phyloP scores from a whole-genome alignment of 352 stramenopile genomes.

The Globisporangium paroecandrum region DNA sequence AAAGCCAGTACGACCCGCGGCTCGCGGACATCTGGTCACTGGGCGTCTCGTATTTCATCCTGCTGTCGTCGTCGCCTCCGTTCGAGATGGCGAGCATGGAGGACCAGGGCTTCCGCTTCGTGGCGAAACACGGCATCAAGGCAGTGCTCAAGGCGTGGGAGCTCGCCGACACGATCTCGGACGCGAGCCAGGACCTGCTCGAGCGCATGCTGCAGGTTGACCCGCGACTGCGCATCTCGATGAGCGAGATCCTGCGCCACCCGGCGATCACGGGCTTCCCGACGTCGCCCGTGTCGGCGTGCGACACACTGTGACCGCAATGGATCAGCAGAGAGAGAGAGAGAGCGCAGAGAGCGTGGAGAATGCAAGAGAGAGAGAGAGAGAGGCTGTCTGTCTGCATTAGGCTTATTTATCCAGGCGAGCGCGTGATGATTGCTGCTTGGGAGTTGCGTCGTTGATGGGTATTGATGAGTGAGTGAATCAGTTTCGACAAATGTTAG shows the following conservation, averaged over 20 bases:
- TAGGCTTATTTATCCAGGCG: slow-evolving; percentile 15
- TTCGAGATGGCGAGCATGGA: slow-evolving; percentile 85
- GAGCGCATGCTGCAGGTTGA: slow-evolving; percentile 69
- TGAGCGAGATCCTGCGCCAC: slow-evolving; percentile 62
- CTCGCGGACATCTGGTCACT: slow-evolving; percentile 91
- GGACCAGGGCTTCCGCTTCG: slow-evolving; percentile 88
- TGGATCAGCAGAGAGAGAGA: not conserved
- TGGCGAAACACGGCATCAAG: slow-evolving; percentile 67
- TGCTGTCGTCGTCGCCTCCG: slow-evolving; percentile 90
- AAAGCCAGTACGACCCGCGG: slow-evolving; percentile 89
- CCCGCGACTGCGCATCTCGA: slow-evolving; percentile 46
- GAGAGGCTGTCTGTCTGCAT: not conserved
- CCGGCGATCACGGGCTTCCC: slow-evolving; percentile 34
- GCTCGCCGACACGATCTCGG: slow-evolving; percentile 37
- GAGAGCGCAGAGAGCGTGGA: not conserved
- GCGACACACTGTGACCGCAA: slow-evolving; percentile 4
- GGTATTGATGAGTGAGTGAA: slow-evolving; percentile 2
- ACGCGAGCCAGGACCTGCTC: slow-evolving; percentile 66
- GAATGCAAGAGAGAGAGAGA: not conserved
- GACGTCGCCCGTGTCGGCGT: slow-evolving; percentile 13
- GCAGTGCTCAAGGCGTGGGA: slow-evolving; percentile 73
- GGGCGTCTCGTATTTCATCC: slow-evolving; percentile 93
- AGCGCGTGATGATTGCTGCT: not conserved
- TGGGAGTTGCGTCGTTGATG: slow-evolving; percentile 1
- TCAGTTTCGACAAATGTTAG: not conserved